Evolutionary conservation across 805 yeast genomes (phyloP).

Genomic region (Spathaspora sp.): DNA sequence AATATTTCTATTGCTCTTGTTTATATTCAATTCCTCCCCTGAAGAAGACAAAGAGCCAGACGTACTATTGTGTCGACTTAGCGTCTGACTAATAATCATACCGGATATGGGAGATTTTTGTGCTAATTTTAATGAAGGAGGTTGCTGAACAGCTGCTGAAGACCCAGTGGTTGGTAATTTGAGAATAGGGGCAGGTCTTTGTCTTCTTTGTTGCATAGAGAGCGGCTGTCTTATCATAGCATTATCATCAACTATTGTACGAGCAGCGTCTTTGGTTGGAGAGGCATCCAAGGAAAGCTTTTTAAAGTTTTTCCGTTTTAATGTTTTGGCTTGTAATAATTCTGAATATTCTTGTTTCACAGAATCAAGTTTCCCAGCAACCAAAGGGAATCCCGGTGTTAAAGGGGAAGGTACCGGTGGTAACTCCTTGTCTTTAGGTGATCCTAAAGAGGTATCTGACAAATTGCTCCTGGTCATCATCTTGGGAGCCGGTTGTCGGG

Average conservation of each 20-base stretch:
- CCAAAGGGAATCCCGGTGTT: not conserved
- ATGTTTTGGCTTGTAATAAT: slow-evolving; percentile 30
- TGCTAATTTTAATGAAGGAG: not conserved
- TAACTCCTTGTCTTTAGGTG: slow-evolving; percentile 29
- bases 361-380: not conserved
- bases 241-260: slow-evolving; percentile 2
- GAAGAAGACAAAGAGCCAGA: not conserved
- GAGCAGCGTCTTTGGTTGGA: slow-evolving; percentile 1
- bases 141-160: not conserved
- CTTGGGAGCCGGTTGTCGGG: not conserved
- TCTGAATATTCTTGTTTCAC: not conserved
- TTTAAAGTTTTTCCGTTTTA: slow-evolving; percentile 39
- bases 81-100: slow-evolving; percentile 3
- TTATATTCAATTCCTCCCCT: slow-evolving; percentile 5
- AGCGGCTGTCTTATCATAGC: slow-evolving; percentile 6
- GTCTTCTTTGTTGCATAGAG: slow-evolving; percentile 17
- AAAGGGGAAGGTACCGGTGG: slow-evolving; percentile 33
- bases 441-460: slow-evolving; percentile 18
- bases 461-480: slow-evolving; percentile 5
- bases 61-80: not conserved
- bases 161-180: slow-evolving; percentile 12
- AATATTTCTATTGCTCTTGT: slow-evolving; percentile 16
- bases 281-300: slow-evolving; percentile 24
- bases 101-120: not conserved
- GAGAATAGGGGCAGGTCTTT: slow-evolving; percentile 30